These are phyloP conservation scores for Penicillium sclerotiorum DNA, from an alignment of 2,329 filamentous ascomycete species.

Conservation along the genomic window DNA sequence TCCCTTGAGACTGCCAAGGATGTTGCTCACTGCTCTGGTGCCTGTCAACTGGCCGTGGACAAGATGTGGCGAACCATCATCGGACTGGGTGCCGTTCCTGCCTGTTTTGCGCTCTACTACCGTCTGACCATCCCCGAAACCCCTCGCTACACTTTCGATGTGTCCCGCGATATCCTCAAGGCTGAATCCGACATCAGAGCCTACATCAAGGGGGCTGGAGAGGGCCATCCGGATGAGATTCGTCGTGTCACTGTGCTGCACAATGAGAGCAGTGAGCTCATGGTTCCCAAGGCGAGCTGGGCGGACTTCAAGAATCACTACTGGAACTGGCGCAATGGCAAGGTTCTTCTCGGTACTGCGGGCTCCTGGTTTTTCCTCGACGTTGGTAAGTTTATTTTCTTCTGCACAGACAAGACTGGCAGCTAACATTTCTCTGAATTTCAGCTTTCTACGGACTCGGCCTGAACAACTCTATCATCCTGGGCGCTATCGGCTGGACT, in stretches of 20 bases:
- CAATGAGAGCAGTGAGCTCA: constrained; percentile 57
- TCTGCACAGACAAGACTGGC: neutral
- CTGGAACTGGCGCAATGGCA: constrained; percentile 68
- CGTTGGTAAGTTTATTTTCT: constrained; percentile 43
- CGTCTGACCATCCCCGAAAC: constrained; percentile 86
- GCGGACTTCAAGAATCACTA: constrained; percentile 73
- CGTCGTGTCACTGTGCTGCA: constrained; percentile 61
- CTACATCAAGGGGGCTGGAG: constrained; percentile 68
- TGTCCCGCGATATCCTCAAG: constrained; percentile 73
- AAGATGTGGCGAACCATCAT: constrained; percentile 87
- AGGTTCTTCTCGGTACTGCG: constrained; percentile 75
- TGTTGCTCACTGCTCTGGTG: constrained; percentile 60
- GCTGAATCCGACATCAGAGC: constrained; percentile 71
- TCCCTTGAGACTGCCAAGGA: constrained; percentile 58
- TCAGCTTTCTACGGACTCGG: constrained; percentile 68
- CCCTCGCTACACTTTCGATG: constrained; percentile 84
- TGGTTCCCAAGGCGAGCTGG: constrained; percentile 71
- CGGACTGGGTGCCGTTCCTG: constrained; percentile 78
- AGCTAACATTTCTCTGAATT: neutral
- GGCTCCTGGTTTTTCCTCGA: constrained; percentile 85
- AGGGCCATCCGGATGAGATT: constrained; percentile 68
- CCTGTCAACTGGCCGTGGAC: constrained; percentile 72
- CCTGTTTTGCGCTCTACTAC: constrained; percentile 81
- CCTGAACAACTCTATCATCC: constrained; percentile 74
- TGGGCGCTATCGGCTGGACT: constrained; percentile 71